A percentile compares a stretch with the other conserved stretches of the same genome.
These are phyloP conservation scores for Ilyonectria sp. DNA, from an alignment of 2,329 filamentous ascomycete species.

Conservation along the genomic window DNA sequence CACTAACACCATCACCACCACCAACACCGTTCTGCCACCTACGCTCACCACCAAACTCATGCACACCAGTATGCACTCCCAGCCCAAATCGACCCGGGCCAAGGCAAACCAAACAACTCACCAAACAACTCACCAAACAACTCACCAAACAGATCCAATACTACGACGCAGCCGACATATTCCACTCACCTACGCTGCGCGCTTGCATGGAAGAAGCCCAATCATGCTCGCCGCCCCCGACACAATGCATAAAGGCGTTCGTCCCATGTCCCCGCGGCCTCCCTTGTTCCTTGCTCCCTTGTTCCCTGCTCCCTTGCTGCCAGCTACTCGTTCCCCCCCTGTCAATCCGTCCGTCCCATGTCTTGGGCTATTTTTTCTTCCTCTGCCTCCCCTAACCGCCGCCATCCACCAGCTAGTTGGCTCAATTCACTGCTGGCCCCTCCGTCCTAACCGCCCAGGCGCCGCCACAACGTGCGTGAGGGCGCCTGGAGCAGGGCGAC, in stretches of 20 bases:
- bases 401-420: neutral
- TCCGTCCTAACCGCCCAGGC: conserved; percentile 13
- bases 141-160: neutral
- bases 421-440: neutral
- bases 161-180: neutral
- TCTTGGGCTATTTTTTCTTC: conserved; percentile 1
- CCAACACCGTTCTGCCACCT: conserved; percentile 9
- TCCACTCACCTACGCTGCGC: neutral
- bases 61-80: neutral
- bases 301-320: neutral
- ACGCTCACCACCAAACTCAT: conserved; percentile 7
- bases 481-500: neutral
- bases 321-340: neutral
- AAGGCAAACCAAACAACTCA: conserved; percentile 1
- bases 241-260: neutral
- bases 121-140: conserved; percentile 7
- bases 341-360: conserved; percentile 3
- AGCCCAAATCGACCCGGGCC: neutral
- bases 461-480: conserved; percentile 11
- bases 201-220: neutral
- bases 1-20: conserved; percentile 9
- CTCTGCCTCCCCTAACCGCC: neutral
- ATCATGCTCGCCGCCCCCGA: neutral
- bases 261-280: neutral
- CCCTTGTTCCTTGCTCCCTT: neutral